phyloP scores from a whole-genome alignment of 2,329 filamentous ascomycete genomes.

The Trichoderma asperellum region DNA sequence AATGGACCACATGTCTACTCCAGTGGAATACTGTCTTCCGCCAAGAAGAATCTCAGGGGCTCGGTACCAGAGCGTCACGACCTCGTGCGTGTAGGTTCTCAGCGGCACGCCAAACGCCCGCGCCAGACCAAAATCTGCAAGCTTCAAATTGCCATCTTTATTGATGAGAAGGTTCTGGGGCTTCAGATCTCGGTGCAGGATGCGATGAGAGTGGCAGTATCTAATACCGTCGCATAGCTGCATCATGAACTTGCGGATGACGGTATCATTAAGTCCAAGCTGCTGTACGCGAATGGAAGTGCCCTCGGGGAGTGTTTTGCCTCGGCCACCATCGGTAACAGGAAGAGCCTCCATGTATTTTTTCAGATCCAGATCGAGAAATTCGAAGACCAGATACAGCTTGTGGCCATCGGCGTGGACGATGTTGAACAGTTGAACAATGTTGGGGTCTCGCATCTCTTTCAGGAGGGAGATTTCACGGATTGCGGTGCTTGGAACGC shows the following conservation, averaged over 20 bases:
- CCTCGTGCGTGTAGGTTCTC: slow-evolving; percentile 91
- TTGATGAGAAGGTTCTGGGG: slow-evolving; percentile 89
- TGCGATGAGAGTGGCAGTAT: slow-evolving; percentile 87
- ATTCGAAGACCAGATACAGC: slow-evolving; percentile 91
- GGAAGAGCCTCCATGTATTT: slow-evolving; percentile 95
- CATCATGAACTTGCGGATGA: slow-evolving; percentile 92
- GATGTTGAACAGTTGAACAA: slow-evolving; percentile 86
- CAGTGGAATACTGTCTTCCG: slow-evolving; percentile 89
- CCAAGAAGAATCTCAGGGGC: slow-evolving; percentile 88
- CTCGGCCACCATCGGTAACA: slow-evolving; percentile 80
- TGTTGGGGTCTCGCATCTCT: slow-evolving; percentile 91
- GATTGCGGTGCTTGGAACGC: slow-evolving; percentile 89
- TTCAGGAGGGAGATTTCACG: slow-evolving; percentile 93
- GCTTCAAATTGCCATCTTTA: slow-evolving; percentile 83
- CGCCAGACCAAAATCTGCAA: slow-evolving; percentile 88
- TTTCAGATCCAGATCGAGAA: slow-evolving; percentile 88
- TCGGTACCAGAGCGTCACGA: slow-evolving; percentile 93
- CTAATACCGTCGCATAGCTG: slow-evolving; percentile 82
- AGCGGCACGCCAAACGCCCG: slow-evolving; percentile 89
- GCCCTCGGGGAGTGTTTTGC: slow-evolving; percentile 82
- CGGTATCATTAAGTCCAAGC: slow-evolving; percentile 74
- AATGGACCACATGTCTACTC: slow-evolving; percentile 95
- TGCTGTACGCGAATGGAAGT: slow-evolving; percentile 65
- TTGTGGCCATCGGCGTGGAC: slow-evolving; percentile 95
- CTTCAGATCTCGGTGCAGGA: slow-evolving; percentile 87